These are phyloP conservation scores for Ogataea paradorogensis DNA, from an alignment of 805 yeast species.

Conservation along the genomic window DNA sequence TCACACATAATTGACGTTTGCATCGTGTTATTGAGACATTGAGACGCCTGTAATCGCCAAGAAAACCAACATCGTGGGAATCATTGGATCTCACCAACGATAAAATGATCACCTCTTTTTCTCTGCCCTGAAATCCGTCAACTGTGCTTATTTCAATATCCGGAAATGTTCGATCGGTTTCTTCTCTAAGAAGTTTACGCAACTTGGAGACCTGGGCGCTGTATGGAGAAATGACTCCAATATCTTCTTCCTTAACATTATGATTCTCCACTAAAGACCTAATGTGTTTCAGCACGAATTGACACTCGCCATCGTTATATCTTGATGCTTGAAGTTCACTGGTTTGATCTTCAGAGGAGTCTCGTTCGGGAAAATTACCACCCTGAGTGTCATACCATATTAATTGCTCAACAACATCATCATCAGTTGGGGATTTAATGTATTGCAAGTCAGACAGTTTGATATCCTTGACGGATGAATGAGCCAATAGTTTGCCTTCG, in stretches of 20 bases:
- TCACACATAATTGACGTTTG: constrained; percentile 74
- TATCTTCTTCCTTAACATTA: constrained; percentile 54
- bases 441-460: constrained; percentile 52
- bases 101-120: constrained; percentile 80
- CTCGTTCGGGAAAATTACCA: constrained; percentile 70
- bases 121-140: constrained; percentile 97
- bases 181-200: constrained; percentile 41
- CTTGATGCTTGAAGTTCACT: constrained; percentile 48
- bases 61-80: constrained; percentile 70
- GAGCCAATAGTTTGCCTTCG: constrained; percentile 60
- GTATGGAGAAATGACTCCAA: constrained; percentile 90
- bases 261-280: constrained; percentile 39
- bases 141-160: constrained; percentile 79
- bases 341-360: constrained; percentile 31
- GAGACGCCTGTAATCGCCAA: constrained; percentile 72
- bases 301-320: constrained; percentile 74
- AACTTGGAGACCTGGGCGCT: constrained; percentile 76
- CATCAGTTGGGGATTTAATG: constrained; percentile 35
- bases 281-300: constrained; percentile 58
- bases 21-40: constrained; percentile 95
- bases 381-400: constrained; percentile 95
- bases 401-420: constrained; percentile 54
- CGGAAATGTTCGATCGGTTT: constrained; percentile 28
- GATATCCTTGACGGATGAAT: constrained; percentile 50
- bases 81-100: constrained; percentile 82